Base-by-base conservation (phyloP, 768 basidiomycete genomes). In the Basidioascus undulatus region DNA sequence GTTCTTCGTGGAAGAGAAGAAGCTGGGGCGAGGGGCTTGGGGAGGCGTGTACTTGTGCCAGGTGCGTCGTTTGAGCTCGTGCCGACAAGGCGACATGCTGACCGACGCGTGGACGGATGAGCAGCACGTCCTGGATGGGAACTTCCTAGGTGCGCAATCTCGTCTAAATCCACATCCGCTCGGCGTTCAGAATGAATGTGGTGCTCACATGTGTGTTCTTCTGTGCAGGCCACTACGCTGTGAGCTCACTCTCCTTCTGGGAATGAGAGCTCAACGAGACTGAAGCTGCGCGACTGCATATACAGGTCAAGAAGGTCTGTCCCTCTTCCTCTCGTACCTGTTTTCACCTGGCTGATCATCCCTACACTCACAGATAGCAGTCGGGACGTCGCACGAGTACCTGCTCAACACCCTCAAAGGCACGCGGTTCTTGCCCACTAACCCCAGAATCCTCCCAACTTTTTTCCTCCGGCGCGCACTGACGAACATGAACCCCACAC, bases 11-110 rank as follows among this genome's bases (percentile, higher is more conserved):
- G 86, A 92, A 51, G 82, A 87, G 48, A 72, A 67, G 45, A 69
- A 74, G 44, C 64, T 96, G 6, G 87, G 87, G 1, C 87, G 92
- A 81, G 87, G 87, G 32, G 86, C 86, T 0, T 83, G 84, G 51
- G 87, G 89, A 2, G 76, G 67, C 20, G 87, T 96, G 1, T 92
- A 65, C 54, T 63, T 89, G 3, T 87, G 82, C 50, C 78, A 80
- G 65, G 81, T 81, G 44, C 16, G 66, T 51, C 6, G 21, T 37
- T 12, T 30, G 19, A 31, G 12, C 33, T 25, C 37, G 20, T n/a
- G 19, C 25, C 31, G 16, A 24, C 35, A 15, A 16, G 4, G n/a
- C 6, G 12, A 8, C 19, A 18, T 18, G 11, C n/a, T 21, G 33
- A 13, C 34, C 4, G 13, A 13, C 21, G 27, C 10, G 23, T 28